phyloP scores from a whole-genome alignment of 805 yeast genomes.

The Kregervanrija delftensis region DNA sequence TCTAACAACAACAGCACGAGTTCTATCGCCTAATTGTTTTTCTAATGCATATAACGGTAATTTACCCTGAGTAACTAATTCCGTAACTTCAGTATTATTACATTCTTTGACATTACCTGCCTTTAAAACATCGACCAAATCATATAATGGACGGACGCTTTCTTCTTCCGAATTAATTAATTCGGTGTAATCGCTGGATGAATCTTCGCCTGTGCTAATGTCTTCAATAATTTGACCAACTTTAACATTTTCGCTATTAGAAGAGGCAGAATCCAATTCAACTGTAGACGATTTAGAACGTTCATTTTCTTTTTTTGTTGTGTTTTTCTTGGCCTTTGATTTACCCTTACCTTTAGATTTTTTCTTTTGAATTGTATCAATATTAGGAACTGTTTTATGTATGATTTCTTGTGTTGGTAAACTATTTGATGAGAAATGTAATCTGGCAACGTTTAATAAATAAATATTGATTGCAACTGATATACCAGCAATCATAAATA shows the following conservation, averaged over 20 bases:
- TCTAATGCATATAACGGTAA: constrained; percentile 92
- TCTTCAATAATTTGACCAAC: constrained; percentile 30
- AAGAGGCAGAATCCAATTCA: background rate
- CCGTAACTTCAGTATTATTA: constrained; percentile 64
- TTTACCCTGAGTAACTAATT: constrained; percentile 66
- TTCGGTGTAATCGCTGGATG: constrained; percentile 16
- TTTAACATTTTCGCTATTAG: constrained; percentile 23
- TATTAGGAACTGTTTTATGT: too few species aligned
- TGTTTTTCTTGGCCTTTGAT: constrained; percentile 1
- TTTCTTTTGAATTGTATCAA: too few species aligned
- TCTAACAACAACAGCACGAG: constrained; percentile 91
- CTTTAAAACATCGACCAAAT: constrained; percentile 54
- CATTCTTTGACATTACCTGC: constrained; percentile 65
- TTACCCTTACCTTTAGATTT: too few species aligned
- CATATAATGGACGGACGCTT: constrained; percentile 47
- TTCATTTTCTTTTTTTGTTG: background rate
- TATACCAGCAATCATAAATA: constrained; percentile 64
- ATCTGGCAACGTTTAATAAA: constrained; percentile 77
- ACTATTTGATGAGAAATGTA: constrained; percentile 29
- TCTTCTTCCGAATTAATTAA: constrained; percentile 6
- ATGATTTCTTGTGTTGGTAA: too few species aligned
- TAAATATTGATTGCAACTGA: constrained; percentile 80
- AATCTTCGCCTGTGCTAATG: constrained; percentile 14
- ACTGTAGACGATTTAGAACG: background rate
- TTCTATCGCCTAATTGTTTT: constrained; percentile 79